These are phyloP conservation scores for Telopea speciosissima DNA, from an alignment of 177 flowering plant genomes.

Conservation along the genomic window DNA sequence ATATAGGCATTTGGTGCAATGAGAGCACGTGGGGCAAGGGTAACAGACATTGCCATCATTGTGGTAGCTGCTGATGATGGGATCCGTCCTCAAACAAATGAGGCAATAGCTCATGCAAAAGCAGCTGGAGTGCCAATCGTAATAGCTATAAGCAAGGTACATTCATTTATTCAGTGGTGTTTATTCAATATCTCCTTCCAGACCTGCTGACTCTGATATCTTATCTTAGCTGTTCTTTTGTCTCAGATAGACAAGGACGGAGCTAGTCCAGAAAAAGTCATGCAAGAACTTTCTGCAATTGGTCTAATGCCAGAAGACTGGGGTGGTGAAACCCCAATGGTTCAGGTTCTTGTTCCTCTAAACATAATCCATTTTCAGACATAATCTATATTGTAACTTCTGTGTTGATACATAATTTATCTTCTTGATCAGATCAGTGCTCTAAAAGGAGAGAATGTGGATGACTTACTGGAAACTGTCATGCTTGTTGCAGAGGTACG, in stretches of 20 bases:
- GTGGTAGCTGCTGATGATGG: slow-evolving; percentile 99
- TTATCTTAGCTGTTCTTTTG: slow-evolving; percentile 8
- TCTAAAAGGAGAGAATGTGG: slow-evolving; percentile 82
- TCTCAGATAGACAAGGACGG: slow-evolving; percentile 93
- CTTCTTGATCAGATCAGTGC: slow-evolving; percentile 71
- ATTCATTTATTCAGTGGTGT: neutral
- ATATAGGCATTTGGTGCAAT: slow-evolving; percentile 96
- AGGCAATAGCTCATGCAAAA: slow-evolving; percentile 99
- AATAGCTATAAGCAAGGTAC: slow-evolving; percentile 90
- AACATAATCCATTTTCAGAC: neutral
- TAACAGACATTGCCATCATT: slow-evolving; percentile 93
- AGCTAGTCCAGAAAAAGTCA: slow-evolving; percentile 83
- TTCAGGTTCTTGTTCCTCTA: slow-evolving; percentile 49
- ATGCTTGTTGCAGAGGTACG: slow-evolving; percentile 97
- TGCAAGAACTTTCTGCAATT: slow-evolving; percentile 93
- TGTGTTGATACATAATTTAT: slow-evolving; percentile 7
- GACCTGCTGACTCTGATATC: slow-evolving; percentile 1
- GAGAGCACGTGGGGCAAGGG: slow-evolving; percentile 99
- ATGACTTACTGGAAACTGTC: slow-evolving; percentile 79
- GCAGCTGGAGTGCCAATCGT: slow-evolving; percentile 96
- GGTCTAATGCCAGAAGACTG: slow-evolving; percentile 98
- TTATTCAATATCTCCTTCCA: slow-evolving; percentile 1
- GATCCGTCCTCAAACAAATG: slow-evolving; percentile 91
- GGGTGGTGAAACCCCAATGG: slow-evolving; percentile 96
- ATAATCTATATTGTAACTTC: slow-evolving; percentile 2